Evolutionary conservation across 345 rosid species (phyloP), one percentile per base, ranked within the genome.

Genomic region (Eucalyptus tenuipes): DNA sequence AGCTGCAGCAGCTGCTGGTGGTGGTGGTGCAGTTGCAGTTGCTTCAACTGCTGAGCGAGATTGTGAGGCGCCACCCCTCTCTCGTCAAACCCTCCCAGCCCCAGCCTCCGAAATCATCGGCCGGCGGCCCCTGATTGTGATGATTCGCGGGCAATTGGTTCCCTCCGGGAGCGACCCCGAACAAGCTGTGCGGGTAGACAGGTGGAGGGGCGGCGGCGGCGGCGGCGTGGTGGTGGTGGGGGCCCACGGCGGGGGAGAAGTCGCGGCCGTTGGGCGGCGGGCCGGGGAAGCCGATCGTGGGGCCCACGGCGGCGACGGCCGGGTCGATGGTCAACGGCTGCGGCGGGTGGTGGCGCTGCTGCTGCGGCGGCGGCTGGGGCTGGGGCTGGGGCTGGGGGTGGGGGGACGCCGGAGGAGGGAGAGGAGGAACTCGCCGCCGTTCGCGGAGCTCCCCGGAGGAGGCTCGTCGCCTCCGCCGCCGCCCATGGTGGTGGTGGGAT

Each of bases 231-330:
- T 48, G 91, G 29, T 27, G 59, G 85, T 82, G 93, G 14, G 88
- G 81, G 66, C 94, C 95, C 93, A 90, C 44, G 91, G 92, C 90
- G 92, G 88, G 87, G 88, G 89, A 89, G 24, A 90, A 88, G 47
- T 90, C 91, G 89, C 93, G 95, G 37, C 89, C 90, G 89, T 92
- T 93, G 86, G 94, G 89, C 29, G 94, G 89, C 37, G 91, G 90
- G 91, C 94, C 89, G 85, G 92, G 85, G 75, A 92, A 89, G 5
- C 91, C 88, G 7, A 96, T 40, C 49, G 93, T 87, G 49, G 95
- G 99, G 0, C 98, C 99, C 79, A 96, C 93, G 20, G 96, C 96
- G 1, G 99, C 97, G 68, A 98, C 95, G 27, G 98, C 99, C 8
- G 99, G 98, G 93, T 98, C 99, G 42, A 92, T 88, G 88, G 90